Evolutionary conservation across 345 rosid species (phyloP).

Genomic region (Atalantia buxifolia): DNA sequence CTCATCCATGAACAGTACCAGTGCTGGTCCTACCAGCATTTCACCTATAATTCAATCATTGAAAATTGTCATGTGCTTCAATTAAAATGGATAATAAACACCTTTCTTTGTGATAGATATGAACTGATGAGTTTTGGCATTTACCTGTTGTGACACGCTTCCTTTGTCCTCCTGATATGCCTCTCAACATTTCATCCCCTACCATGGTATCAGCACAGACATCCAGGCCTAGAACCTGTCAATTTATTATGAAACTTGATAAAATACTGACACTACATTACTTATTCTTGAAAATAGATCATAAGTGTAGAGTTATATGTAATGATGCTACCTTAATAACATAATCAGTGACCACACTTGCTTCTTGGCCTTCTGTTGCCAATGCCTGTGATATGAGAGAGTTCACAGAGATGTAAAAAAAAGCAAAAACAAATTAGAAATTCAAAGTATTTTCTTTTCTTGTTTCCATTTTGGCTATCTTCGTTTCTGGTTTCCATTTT

Average conservation of each 20-base stretch:
- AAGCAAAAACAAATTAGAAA: background rate
- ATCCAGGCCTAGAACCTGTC: conserved; percentile 56
- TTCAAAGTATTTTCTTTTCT: too few relatives aligned
- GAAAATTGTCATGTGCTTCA: background rate
- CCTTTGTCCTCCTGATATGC: conserved; percentile 65
- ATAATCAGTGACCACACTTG: conserved; percentile 50
- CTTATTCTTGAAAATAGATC: background rate
- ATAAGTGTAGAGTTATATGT: background rate
- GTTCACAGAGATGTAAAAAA: background rate
- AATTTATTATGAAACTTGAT: conserved; percentile 2
- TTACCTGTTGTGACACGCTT: conserved; percentile 67
- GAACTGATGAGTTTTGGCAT: background rate
- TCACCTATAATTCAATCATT: conserved; percentile 39
- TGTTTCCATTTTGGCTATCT: too few relatives aligned
- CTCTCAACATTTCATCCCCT: conserved; percentile 59
- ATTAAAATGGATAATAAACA: too few relatives aligned
- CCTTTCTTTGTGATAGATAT: background rate
- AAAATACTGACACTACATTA: background rate
- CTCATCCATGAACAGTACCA: conserved; percentile 61
- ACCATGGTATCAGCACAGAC: conserved; percentile 59
- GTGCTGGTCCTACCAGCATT: conserved; percentile 68
- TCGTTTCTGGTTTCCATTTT: too few relatives aligned
- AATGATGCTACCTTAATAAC: conserved; percentile 40
- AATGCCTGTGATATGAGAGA: conserved; percentile 29
- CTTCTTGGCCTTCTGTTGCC: conserved; percentile 42